These are phyloP conservation scores for Saccharomycopsis fermentans DNA, from an alignment of 805 yeast genomes.

Conservation along the genomic window DNA sequence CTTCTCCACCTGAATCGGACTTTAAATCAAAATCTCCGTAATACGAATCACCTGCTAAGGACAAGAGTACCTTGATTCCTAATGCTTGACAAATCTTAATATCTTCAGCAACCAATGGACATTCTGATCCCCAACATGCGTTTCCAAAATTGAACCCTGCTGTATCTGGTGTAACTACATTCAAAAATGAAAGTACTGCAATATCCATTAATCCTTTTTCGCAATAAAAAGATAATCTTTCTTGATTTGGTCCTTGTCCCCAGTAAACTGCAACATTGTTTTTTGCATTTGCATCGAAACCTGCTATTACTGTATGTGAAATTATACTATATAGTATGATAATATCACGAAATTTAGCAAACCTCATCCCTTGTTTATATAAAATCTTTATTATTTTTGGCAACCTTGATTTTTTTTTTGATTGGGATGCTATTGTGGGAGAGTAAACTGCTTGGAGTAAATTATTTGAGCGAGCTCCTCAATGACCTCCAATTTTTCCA, in stretches of 20 bases:
- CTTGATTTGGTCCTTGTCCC: slow-evolving; percentile 52
- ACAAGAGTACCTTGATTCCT: slow-evolving; percentile 72
- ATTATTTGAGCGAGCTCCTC: too few relatives aligned
- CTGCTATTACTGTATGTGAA: slow-evolving; percentile 19
- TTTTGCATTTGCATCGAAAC: slow-evolving; percentile 28
- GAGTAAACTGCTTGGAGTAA: too few relatives aligned
- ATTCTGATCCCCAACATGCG: slow-evolving; percentile 24
- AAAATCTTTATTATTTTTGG: too few relatives aligned
- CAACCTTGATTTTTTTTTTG: too few relatives aligned
- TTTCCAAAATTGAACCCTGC: slow-evolving; percentile 36
- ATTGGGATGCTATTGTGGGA: too few relatives aligned
- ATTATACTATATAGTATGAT: too few relatives aligned
- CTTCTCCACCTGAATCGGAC: slow-evolving; percentile 64
- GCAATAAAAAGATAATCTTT: slow-evolving; percentile 41
- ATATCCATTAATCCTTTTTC: slow-evolving; percentile 40
- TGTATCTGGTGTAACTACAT: slow-evolving; percentile 33
- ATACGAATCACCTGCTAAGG: slow-evolving; percentile 64
- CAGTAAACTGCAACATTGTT: slow-evolving; percentile 53
- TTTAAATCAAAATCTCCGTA: slow-evolving; percentile 71
- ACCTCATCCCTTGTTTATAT: too few relatives aligned
- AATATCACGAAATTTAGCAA: too few relatives aligned
- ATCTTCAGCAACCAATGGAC: slow-evolving; percentile 47
- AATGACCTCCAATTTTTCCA: too few relatives aligned
- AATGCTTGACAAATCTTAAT: slow-evolving; percentile 61
- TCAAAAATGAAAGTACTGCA: slow-evolving; percentile 13